These are phyloP conservation scores for Tolypocladium endophyticum DNA, from an alignment of 2,329 filamentous ascomycete genomes.

Conservation along the genomic window DNA sequence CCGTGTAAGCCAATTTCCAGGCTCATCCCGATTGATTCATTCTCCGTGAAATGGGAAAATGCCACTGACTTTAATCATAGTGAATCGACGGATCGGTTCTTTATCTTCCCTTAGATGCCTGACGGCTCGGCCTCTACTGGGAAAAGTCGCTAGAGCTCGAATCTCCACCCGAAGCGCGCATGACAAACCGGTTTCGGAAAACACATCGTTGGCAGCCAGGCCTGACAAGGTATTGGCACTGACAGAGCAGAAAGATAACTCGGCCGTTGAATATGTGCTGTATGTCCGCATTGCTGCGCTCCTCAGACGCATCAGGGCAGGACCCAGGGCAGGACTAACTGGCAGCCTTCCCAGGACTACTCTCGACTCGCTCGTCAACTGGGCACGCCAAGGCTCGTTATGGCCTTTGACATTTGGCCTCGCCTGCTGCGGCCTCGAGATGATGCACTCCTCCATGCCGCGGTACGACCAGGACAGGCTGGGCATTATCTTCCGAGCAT, in stretches of 20 bases:
- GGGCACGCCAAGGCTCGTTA: slow-evolving; percentile 72
- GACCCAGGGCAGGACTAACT: no score
- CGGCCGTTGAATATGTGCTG: not conserved
- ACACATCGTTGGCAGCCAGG: not conserved
- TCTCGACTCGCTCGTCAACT: slow-evolving; percentile 70
- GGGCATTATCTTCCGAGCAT: slow-evolving; percentile 83
- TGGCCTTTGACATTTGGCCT: slow-evolving; percentile 86
- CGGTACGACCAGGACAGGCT: slow-evolving; percentile 82
- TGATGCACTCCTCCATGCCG: slow-evolving; percentile 84
- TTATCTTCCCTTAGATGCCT: not conserved
- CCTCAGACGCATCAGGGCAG: no score
- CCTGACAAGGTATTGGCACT: not conserved
- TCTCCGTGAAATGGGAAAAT: not conserved
- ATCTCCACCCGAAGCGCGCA: not conserved
- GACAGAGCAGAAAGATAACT: not conserved
- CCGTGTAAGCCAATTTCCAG: not conserved
- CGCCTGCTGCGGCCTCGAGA: slow-evolving; percentile 81
- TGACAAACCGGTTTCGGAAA: not conserved
- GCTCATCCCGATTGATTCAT: not conserved
- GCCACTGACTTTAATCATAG: not conserved
- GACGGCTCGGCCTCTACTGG: not conserved
- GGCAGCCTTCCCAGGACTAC: slow-evolving; percentile 45
- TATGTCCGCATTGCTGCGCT: not conserved
- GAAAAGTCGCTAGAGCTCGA: not conserved
- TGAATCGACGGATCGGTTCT: not conserved